Base-by-base conservation (phyloP, 106 monocot species). In the Acorus calamus region DNA sequence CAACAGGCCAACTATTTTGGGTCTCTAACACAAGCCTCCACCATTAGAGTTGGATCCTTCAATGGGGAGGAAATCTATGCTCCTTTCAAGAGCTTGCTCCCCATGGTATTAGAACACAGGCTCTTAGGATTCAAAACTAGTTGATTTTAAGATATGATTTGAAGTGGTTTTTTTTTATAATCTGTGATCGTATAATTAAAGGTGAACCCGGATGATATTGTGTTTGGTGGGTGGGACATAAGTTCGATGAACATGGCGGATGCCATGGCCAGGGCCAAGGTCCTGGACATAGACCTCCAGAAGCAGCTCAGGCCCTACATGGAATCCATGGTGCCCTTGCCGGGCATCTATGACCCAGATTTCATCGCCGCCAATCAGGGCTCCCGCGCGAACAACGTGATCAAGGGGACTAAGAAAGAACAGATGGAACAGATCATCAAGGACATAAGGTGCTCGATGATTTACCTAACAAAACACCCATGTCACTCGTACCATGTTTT, bases 161-260 rank as follows among this genome's bases (percentile, higher is more conserved):
- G 6, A 10, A 66, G 5, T 43, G 4, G 58, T 51, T 70, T 48
- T 50, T 60, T 44, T 46, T 49, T 6, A 14, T n/a, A 4, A 10
- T 47, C 28, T 28, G 28, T 28, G 28, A 28, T 28, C 28, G 28
- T 28, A 28, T 28, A 28, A 28, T 28, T 28, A 28, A 28, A 96
- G 94, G 94, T 91, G 42, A 90, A 91, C 64, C 94, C 94, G 3
- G 94, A 96, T 66, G 82, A 96, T 42, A 66, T 90, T 56, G 82
- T 96, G 49, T 90, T 96, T 52, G 94, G 94, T 3, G 94, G 94
- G 9, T 96, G 94, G 94, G 94, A 96, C 78, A 85, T 96, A 62
- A 96, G 84, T 68, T 49, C 74, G 80, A 87, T 84, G 84, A 96
- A 91, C 83, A 28, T 96, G 68, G 94, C 90, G 2, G 94, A 96